Evolutionary conservation across 768 basidiomycete genomes (phyloP).

Genomic region (Lactifluus subvellereus): DNA sequence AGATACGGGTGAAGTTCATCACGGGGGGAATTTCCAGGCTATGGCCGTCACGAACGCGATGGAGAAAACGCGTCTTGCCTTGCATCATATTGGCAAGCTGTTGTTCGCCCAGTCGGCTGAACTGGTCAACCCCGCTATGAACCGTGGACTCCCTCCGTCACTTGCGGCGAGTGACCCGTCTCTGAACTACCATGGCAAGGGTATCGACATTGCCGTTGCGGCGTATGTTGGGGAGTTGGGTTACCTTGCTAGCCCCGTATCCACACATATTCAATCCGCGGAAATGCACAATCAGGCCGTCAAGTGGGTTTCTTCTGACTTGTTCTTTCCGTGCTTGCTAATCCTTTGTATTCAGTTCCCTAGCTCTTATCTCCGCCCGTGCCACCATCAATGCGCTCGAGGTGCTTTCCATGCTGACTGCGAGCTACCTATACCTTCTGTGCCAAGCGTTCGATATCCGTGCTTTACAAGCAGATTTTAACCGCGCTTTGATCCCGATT

Average conservation of each 20-base stretch:
- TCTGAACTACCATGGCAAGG: constrained; percentile 78
- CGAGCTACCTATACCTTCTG: constrained; percentile 71
- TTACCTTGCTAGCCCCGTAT: constrained; percentile 76
- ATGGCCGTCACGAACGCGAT: constrained; percentile 81
- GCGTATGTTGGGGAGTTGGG: constrained; percentile 81
- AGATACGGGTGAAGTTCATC: constrained; percentile 58
- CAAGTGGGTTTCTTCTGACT: constrained; percentile 48
- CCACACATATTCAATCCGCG: constrained; percentile 77
- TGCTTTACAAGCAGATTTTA: constrained; percentile 64
- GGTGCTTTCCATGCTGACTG: constrained; percentile 64
- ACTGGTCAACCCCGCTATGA: constrained; percentile 74
- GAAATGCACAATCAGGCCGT: constrained; percentile 93
- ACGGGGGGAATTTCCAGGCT: constrained; percentile 89
- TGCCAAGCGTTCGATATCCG: constrained; percentile 87
- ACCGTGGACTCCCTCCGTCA: constrained; percentile 76
- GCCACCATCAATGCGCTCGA: constrained; percentile 75
- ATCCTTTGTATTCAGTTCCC: constrained; percentile 45
- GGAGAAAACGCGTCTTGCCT: constrained; percentile 71
- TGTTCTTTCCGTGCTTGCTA: constrained; percentile 5
- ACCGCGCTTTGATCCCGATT: constrained; percentile 42
- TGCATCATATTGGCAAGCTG: constrained; percentile 48
- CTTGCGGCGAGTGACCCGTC: constrained; percentile 76
- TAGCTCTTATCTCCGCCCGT: constrained; percentile 79
- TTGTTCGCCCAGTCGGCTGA: constrained; percentile 55
- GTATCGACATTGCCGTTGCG: constrained; percentile 77